A percentile compares a stretch with the other conserved stretches of the same genome.
These are phyloP conservation scores for Podospora australis DNA, from an alignment of 495 filamentous ascomycete species.

Conservation along the genomic window DNA sequence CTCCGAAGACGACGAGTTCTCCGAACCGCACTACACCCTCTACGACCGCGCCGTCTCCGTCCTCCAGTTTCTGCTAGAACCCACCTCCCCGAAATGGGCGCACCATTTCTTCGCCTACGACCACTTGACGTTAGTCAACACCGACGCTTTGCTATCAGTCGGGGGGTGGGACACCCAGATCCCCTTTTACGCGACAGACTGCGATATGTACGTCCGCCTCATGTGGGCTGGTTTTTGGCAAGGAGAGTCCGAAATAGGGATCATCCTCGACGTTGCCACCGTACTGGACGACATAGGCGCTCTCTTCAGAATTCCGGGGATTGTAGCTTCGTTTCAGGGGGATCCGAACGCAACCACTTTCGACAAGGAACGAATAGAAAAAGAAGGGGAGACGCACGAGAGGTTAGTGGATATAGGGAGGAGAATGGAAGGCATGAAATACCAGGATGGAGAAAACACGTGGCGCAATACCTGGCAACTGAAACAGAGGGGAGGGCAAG, in stretches of 20 bases:
- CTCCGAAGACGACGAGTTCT: slow-evolving; percentile 29
- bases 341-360: too few relatives aligned
- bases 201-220: slow-evolving; percentile 43
- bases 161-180: slow-evolving; percentile 59
- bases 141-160: slow-evolving; percentile 42
- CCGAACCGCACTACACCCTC: slow-evolving; percentile 32
- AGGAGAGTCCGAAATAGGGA: slow-evolving; percentile 37
- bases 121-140: slow-evolving; percentile 50
- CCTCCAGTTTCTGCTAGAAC: slow-evolving; percentile 27
- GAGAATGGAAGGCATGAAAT: slow-evolving; percentile 34
- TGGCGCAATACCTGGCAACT: slow-evolving; percentile 49
- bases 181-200: slow-evolving; percentile 51
- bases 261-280: slow-evolving; percentile 44
- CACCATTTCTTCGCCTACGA: slow-evolving; percentile 53
- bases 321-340: slow-evolving; percentile 23
- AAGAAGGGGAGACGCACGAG: slow-evolving; percentile 30
- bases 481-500: slow-evolving; percentile 24
- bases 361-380: too few relatives aligned
- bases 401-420: slow-evolving; percentile 26
- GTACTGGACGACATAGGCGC: slow-evolving; percentile 41
- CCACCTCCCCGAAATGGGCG: slow-evolving; percentile 38
- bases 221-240: slow-evolving; percentile 48
- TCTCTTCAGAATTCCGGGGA: slow-evolving; percentile 32
- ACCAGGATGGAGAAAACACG: slow-evolving; percentile 15
- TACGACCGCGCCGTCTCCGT: slow-evolving; percentile 43